These are phyloP conservation scores for Pezicula rhizophila DNA, from an alignment of 2,329 filamentous ascomycete species.

Conservation along the genomic window DNA sequence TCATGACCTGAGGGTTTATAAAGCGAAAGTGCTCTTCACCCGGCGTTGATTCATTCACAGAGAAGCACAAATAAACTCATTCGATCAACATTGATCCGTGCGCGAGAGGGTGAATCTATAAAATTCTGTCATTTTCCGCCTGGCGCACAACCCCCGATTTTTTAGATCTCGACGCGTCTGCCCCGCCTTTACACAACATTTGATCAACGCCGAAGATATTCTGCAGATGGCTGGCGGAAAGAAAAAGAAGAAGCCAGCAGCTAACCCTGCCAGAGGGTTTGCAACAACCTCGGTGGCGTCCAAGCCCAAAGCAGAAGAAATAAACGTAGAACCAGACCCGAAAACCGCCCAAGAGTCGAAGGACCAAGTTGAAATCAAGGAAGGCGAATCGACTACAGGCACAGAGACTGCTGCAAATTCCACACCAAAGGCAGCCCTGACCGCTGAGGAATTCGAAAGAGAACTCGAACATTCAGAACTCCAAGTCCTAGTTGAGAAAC, in stretches of 20 bases:
- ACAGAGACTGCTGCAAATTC: slow-evolving; percentile 1
- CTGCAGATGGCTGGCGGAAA: slow-evolving; percentile 57
- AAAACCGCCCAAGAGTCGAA: slow-evolving; percentile 11
- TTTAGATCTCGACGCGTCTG: background rate
- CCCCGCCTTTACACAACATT: slow-evolving; percentile 1
- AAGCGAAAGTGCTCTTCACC: background rate
- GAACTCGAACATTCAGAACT: slow-evolving; percentile 88
- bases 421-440: slow-evolving; percentile 43
- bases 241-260: slow-evolving; percentile 84
- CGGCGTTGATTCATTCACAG: background rate
- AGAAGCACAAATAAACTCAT: too few relatives aligned
- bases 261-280: slow-evolving; percentile 87
- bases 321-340: slow-evolving; percentile 25
- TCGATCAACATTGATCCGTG: too few relatives aligned
- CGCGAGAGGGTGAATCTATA: background rate
- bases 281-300: slow-evolving; percentile 90
- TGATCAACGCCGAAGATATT: background rate
- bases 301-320: slow-evolving; percentile 62
- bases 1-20: slow-evolving; percentile 20
- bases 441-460: slow-evolving; percentile 81
- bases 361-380: slow-evolving; percentile 7
- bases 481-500: slow-evolving; percentile 79
- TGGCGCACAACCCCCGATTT: background rate
- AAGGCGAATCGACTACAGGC: slow-evolving; percentile 6
- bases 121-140: background rate